These are phyloP conservation scores for Verbena officinalis DNA, from an alignment of 257 asterid species.

Conservation along the genomic window DNA sequence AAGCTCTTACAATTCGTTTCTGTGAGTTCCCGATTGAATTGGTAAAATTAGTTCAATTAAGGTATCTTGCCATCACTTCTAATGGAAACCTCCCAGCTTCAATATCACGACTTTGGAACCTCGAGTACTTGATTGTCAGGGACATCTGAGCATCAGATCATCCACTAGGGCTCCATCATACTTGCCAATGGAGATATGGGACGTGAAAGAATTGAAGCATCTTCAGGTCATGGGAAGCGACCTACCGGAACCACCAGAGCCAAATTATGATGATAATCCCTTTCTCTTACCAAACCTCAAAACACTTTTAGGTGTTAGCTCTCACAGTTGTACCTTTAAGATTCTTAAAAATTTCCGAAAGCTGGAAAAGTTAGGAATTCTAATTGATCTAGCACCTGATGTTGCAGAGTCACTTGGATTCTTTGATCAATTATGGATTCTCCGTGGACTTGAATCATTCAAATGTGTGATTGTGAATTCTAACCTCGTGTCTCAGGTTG, in stretches of 20 bases:
- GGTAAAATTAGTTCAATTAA: neutral
- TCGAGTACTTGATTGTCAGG: neutral
- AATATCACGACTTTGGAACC: constrained; percentile 14
- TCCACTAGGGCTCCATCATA: neutral
- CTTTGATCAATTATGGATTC: neutral
- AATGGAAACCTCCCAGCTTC: neutral
- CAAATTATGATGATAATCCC: neutral
- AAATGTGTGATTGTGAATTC: constrained; percentile 24
- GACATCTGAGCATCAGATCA: neutral
- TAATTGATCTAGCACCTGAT: neutral
- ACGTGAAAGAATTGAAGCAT: constrained; percentile 20
- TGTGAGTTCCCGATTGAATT: constrained; percentile 2
- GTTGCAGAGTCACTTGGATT: neutral
- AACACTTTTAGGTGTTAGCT: constrained; percentile 16
- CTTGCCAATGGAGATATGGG: constrained; percentile 17
- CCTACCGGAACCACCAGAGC: constrained; percentile 10
- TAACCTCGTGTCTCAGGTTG: neutral
- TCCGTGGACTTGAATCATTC: neutral
- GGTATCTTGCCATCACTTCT: neutral
- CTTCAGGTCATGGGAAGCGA: neutral
- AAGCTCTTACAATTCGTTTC: constrained; percentile 12
- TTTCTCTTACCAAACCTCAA: constrained; percentile 14
- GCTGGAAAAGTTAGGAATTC: constrained; percentile 12
- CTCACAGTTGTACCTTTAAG: neutral
- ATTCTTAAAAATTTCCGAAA: constrained; percentile 14